Base-by-base conservation (phyloP, 192 early-diverging fungal genomes). In the Umbelopsis sp. region DNA sequence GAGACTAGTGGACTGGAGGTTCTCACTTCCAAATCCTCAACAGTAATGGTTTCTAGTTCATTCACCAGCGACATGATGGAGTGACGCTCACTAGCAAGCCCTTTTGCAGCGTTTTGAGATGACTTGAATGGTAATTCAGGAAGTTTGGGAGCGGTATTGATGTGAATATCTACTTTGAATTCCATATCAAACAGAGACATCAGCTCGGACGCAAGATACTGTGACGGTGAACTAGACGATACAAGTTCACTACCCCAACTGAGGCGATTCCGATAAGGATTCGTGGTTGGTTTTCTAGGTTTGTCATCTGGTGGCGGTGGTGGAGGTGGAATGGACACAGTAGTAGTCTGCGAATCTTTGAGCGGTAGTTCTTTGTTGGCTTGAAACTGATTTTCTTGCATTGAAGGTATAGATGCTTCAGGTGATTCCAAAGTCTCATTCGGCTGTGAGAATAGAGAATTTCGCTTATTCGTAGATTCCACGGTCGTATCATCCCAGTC, bases 161-260 rank as follows among this genome's bases (percentile, higher is more conserved):
- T 20, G 22, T 73, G 49, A 10, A 77, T 71, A 38, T 79, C 71
- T 8, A 79, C 54, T 20, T 66, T 56, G 52, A 81, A 81, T 24
- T 81, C 79, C 79, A 81, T 81, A 52, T 81, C 75, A 69, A 81
- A 81, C 11, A 81, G 45, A 29, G 65, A 74, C 71, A 77, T 77
- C 17, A 81, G 54, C 53, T 81, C 79, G 16, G 65, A 66, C 4
- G 79, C 79, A 4, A 81, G 45, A 32, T 72, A 66, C 38, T 81
- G 79, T 14, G 79, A 70, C 16, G 70, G 66, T 20, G 51, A 56
- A 52, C 62, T 52, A 2, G 75, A 76, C 1, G 72, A 53, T 2
- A 72, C 71, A 14, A 67, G 66, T n/a, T 76, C 74, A 51, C 74
- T 80, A 24, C 74, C 71, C 72, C 71, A 73, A 43, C 79, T 74